Conservation (phyloP, 495 filamentous ascomycete genomes). For the Aspergillus steynii region DNA sequence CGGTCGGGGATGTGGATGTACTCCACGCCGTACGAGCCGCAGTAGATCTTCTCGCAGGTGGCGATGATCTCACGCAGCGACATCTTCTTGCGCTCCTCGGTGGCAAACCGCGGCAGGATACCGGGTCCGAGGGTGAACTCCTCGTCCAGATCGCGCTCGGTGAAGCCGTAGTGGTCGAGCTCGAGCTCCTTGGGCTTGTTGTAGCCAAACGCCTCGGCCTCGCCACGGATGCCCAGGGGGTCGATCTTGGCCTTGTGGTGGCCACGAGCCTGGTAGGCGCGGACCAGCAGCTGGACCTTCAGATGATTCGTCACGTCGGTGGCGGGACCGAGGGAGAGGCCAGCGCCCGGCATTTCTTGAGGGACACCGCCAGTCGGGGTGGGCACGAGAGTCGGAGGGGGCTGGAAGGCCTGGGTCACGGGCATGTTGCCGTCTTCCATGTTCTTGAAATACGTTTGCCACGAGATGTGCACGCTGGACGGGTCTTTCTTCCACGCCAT, state of each 20-base stretch:
- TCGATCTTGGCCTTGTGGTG: conserved; percentile 98
- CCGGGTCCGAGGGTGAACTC: conserved; percentile 92
- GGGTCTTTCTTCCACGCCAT: conserved; percentile 94
- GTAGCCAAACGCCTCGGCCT: conserved; percentile 83
- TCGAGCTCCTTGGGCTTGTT: conserved; percentile 89
- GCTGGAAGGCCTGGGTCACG: conserved; percentile 92
- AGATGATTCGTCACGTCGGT: conserved; percentile 92
- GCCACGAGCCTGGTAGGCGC: conserved; percentile 96
- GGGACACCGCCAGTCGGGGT: conserved; percentile 75
- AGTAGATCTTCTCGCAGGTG: conserved; percentile 94
- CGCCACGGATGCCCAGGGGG: conserved; percentile 87
- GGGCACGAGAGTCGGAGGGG: conserved; percentile 88
- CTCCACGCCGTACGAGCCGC: conserved; percentile 92
- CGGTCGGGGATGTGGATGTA: conserved; percentile 98
- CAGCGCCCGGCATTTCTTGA: conserved; percentile 67
- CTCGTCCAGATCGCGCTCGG: conserved; percentile 88
- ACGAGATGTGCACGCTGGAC: conserved; percentile 92
- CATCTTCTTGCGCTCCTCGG: conserved; percentile 88
- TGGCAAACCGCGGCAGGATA: conserved; percentile 92
- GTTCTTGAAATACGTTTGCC: conserved; percentile 99
- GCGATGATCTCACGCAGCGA: conserved; percentile 90
- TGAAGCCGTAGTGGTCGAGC: conserved; percentile 91
- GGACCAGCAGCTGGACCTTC: conserved; percentile 95
- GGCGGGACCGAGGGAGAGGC: conserved; percentile 66
- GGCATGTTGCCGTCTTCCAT: conserved; percentile 98